Evolutionary conservation across 768 basidiomycete genomes (phyloP).

Genomic region (Lactarius tabidus): DNA sequence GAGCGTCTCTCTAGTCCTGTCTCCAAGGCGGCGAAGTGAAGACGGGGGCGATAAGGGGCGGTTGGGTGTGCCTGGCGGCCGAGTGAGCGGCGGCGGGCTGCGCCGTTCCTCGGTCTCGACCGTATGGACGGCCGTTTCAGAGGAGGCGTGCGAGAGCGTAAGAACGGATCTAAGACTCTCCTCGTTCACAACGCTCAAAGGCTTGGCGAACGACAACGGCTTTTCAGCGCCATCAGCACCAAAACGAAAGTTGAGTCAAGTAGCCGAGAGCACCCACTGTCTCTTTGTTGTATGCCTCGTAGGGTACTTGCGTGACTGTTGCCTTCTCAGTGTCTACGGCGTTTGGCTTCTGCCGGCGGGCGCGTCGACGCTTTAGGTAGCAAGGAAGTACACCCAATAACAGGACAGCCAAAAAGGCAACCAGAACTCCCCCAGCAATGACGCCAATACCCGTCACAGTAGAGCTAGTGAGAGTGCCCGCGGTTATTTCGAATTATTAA

Average conservation of each 20-base stretch:
- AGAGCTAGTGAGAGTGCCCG: neutral
- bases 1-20: too few relatives aligned
- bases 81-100: neutral
- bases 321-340: neutral
- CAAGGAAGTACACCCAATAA: constrained; percentile 3
- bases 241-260: neutral
- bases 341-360: neutral
- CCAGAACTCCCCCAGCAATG: neutral
- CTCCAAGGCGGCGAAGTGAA: neutral
- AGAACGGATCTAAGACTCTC: neutral
- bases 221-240: neutral
- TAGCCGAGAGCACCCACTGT: neutral
- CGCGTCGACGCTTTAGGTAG: neutral
- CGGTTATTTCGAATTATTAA: neutral
- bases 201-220: neutral
- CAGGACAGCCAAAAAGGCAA: neutral
- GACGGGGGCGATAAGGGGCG: neutral
- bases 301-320: neutral
- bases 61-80: neutral
- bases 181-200: neutral
- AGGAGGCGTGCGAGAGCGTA: neutral
- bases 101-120: neutral
- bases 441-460: neutral
- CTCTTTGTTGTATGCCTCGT: neutral
- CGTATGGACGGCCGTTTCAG: neutral